Evolutionary conservation across 73 alveolate species (phyloP), one percentile per base, ranked within the genome.

Genomic region (Paramecium sexaurelia): DNA sequence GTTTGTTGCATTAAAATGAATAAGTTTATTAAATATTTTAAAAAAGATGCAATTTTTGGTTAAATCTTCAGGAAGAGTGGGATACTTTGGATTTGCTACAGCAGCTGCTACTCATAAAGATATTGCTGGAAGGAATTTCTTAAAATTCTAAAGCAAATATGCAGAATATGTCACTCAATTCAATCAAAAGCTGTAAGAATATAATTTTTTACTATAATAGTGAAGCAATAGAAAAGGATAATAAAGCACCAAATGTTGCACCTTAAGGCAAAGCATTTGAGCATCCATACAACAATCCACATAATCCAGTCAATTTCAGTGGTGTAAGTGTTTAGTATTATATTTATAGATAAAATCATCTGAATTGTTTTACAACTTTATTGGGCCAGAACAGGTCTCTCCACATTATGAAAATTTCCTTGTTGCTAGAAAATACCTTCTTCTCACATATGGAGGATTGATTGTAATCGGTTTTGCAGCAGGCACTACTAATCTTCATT

Each of bases 311-410:
- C 51, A 88, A 68, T 47, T 69, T 88, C 69, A 55, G 87, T 45
- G 94, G 91, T 39, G 94, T 51, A 51, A n/a, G 67, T 88, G 36
- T 29, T n/a, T 1, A 78, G 11, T 11, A 20, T 3, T 5, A 43
- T 78, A 19, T 15, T 29, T 45, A 8, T 51, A 78, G 90, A 78
- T 78, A 11, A 88, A 88, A 88, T 56, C 69, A 40, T 55, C 94
- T 68, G 94, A 88, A 69, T 47, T 82, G 37, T 88, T 88, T 66
- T 82, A 69, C 90, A 82, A 88, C 66, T 88, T 88, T 40, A 43
- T 88, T 41, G 94, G 94, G 22, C 94, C 94, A 36, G 94, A 88
- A 88, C 71, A 88, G n/a, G 94, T 88, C 22, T 88, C 94, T 27
- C 84, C 94, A 55, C 94, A 88, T 82, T 88, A 67, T 51, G 94